Percentiles rank a stretch among this genome's conserved stretches.
These are phyloP conservation scores for Pseudogymnoascus sp. DNA, from an alignment of 2,329 filamentous ascomycete genomes.

Conservation along the genomic window DNA sequence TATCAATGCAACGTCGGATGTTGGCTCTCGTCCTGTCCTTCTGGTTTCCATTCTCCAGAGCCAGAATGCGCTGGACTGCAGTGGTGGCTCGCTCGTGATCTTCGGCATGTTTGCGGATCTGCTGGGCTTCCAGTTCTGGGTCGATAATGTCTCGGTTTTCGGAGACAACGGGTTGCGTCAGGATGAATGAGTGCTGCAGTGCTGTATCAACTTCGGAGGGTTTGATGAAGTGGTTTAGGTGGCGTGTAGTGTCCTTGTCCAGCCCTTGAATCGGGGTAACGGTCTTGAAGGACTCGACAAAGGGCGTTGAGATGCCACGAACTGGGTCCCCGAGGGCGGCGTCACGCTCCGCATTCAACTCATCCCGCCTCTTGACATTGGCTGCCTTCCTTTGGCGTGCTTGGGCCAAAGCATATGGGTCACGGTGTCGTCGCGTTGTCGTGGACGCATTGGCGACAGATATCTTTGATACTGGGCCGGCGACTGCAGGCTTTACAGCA, in stretches of 20 bases:
- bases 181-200: conserved; percentile 57
- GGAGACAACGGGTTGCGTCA: conserved; percentile 52
- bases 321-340: conserved; percentile 69
- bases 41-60: conserved; percentile 67
- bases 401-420: conserved; percentile 78
- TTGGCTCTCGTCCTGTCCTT: conserved; percentile 77
- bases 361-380: conserved; percentile 68
- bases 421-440: conserved; percentile 60
- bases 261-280: conserved; percentile 32
- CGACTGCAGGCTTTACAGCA: conserved; percentile 38
- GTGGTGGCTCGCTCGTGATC: conserved; percentile 62
- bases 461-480: conserved; percentile 48
- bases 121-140: conserved; percentile 33
- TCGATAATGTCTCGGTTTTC: conserved; percentile 33
- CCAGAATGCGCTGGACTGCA: conserved; percentile 73
- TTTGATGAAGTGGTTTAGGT: conserved; percentile 72
- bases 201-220: conserved; percentile 60
- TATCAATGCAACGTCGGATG: conserved; percentile 73
- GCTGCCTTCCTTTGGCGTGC: conserved; percentile 76
- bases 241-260: conserved; percentile 35
- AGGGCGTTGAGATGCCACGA: conserved; percentile 70
- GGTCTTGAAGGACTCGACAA: conserved; percentile 72
- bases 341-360: conserved; percentile 58
- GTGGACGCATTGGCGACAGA: conserved; percentile 59
- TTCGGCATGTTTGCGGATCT: conserved; percentile 39